Conservation (phyloP, 768 basidiomycete genomes). For the Tricholoma terreum region DNA sequence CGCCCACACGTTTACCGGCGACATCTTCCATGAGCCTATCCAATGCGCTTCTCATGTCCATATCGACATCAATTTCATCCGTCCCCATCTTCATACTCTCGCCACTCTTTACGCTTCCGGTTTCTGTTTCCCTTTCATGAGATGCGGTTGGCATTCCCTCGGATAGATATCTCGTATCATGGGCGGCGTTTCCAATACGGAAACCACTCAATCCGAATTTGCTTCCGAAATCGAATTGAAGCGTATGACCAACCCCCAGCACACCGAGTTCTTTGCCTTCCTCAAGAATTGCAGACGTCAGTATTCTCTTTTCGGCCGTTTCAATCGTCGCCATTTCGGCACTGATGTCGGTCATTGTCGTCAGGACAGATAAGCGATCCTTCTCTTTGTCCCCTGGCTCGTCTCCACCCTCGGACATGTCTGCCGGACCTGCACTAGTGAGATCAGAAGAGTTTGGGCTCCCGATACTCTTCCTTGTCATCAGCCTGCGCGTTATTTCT, state of each 20-base stretch:
- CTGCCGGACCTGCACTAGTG: neutral
- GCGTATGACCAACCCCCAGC: conserved; percentile 19
- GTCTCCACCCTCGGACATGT: neutral
- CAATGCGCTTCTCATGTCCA: conserved; percentile 72
- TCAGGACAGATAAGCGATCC: conserved; percentile 38
- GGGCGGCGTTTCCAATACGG: conserved; percentile 21
- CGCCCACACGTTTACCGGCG: conserved; percentile 39
- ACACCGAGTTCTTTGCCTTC: conserved; percentile 34
- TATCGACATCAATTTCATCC: conserved; percentile 54
- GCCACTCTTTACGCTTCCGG: conserved; percentile 25
- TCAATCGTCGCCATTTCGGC: conserved; percentile 50
- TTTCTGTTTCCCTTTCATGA: conserved; percentile 4
- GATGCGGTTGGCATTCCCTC: neutral
- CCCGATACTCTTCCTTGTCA: conserved; percentile 42
- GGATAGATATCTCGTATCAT: conserved; percentile 7
- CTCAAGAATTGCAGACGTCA: conserved; percentile 17
- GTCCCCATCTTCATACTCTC: conserved; percentile 37
- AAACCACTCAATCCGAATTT: conserved; percentile 41
- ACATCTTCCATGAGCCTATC: conserved; percentile 75
- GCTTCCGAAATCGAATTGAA: conserved; percentile 48
- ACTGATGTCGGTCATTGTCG: conserved; percentile 40
- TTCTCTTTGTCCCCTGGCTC: conserved; percentile 29
- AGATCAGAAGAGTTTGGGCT: conserved; percentile 27
- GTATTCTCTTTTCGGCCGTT: conserved; percentile 40
- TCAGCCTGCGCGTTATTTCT: conserved; percentile 48